These are phyloP conservation scores for Paramyrothecium roridum DNA, from an alignment of 2,329 filamentous ascomycete species.

Conservation along the genomic window DNA sequence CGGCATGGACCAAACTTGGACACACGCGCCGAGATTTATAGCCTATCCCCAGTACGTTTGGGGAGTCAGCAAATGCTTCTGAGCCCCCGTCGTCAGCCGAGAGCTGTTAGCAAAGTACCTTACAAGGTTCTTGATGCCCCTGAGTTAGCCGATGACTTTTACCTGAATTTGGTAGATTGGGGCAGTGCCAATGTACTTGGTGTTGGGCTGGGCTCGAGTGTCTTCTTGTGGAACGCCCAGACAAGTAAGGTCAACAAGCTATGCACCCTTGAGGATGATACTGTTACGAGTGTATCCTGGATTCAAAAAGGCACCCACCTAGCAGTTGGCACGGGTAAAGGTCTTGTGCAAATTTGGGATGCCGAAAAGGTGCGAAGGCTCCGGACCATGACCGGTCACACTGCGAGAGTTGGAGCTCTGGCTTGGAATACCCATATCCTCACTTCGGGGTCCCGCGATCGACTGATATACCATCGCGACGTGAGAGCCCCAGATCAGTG, in stretches of 20 bases:
- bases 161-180: constrained; percentile 97
- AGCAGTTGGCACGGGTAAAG: constrained; percentile 91
- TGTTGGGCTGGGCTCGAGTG: constrained; percentile 86
- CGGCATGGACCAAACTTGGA: constrained; percentile 87
- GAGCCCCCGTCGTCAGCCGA: constrained; percentile 81
- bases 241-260: constrained; percentile 89
- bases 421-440: constrained; percentile 99
- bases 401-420: constrained; percentile 84
- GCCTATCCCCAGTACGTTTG: constrained; percentile 87
- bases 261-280: constrained; percentile 88
- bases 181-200: constrained; percentile 91
- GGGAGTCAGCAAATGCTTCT: constrained; percentile 92
- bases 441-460: constrained; percentile 90
- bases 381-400: constrained; percentile 95
- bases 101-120: constrained; percentile 91
- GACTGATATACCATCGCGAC: constrained; percentile 91
- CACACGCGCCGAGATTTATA: constrained; percentile 89
- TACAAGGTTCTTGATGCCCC: constrained; percentile 98
- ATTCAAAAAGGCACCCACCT: constrained; percentile 97
- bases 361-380: constrained; percentile 81
- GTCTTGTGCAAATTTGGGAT: constrained; percentile 96
- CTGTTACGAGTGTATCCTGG: constrained; percentile 95
- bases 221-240: constrained; percentile 98
- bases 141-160: constrained; percentile 95
- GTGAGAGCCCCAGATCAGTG: constrained; percentile 91